phyloP scores from a whole-genome alignment of 306 rosid species.

The Comarum palustre region DNA sequence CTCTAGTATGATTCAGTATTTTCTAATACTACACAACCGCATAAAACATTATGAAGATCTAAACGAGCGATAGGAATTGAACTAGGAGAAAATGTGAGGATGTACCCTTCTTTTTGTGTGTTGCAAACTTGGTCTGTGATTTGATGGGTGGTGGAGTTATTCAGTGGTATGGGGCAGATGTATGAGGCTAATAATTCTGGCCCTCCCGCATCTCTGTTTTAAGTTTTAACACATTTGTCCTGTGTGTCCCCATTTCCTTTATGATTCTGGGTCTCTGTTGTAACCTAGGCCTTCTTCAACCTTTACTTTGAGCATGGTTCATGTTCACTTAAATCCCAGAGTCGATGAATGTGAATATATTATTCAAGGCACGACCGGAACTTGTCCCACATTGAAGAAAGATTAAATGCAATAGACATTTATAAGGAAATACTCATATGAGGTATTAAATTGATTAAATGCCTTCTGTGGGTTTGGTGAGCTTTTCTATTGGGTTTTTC shows the following conservation, averaged over 20 bases:
- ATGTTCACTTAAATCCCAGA: not conserved
- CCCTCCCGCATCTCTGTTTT: not conserved
- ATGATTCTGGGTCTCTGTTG: not conserved
- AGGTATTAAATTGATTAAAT: too few relatives aligned
- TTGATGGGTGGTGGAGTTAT: conserved; percentile 1
- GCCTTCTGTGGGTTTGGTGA: too few relatives aligned
- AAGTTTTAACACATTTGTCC: not conserved
- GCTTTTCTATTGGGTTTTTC: too few relatives aligned
- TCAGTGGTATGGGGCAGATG: not conserved
- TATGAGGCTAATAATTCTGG: conserved; percentile 7
- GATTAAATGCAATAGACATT: too few relatives aligned
- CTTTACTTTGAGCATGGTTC: not conserved
- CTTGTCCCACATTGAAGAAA: too few relatives aligned
- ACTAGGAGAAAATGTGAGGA: not conserved
- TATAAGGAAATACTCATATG: too few relatives aligned
- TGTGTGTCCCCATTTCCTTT: not conserved
- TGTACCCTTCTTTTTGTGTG: not conserved
- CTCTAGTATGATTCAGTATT: not conserved
- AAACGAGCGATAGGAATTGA: not conserved
- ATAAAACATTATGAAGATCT: not conserved
- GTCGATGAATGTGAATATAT: not conserved
- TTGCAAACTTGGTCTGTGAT: not conserved
- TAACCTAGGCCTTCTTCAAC: not conserved
- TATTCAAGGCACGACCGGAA: not conserved
- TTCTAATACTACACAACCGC: not conserved